These are phyloP conservation scores for Puccinia coronata DNA, from an alignment of 1,284 basidiomycete genomes.

Conservation along the genomic window DNA sequence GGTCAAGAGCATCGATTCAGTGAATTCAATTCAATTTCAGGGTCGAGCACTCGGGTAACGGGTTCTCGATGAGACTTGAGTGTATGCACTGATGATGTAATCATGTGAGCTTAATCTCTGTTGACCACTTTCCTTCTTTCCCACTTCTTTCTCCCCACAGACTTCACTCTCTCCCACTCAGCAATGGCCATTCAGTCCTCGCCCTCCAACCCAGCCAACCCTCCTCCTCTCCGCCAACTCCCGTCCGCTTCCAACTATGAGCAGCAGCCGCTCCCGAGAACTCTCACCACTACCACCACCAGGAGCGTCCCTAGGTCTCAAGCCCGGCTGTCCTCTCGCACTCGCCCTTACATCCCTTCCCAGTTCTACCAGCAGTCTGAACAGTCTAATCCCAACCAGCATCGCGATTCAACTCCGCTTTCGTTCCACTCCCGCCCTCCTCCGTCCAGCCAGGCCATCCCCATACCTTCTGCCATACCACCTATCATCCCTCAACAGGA, in stretches of 20 bases:
- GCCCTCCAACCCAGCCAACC: background rate
- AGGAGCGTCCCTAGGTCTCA: slow-evolving; percentile 15
- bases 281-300: background rate
- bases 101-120: background rate
- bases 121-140: background rate
- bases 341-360: slow-evolving; percentile 14
- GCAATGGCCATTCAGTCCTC: background rate
- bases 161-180: background rate
- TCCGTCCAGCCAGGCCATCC: slow-evolving; percentile 58
- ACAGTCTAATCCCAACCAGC: background rate
- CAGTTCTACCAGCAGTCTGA: slow-evolving; percentile 19
- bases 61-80: background rate
- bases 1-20: too few relatives aligned
- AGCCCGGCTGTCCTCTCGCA: background rate
- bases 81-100: slow-evolving; percentile 25
- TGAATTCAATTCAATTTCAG: too few relatives aligned
- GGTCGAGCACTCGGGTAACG: background rate
- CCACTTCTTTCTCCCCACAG: background rate
- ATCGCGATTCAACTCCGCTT: background rate
- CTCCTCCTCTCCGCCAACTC: background rate
- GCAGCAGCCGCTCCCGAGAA: background rate
- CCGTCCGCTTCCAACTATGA: background rate
- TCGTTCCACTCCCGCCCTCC: slow-evolving; percentile 26
- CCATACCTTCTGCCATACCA: slow-evolving; percentile 73
- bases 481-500: slow-evolving; percentile 63